phyloP scores from a whole-genome alignment of 164 flowering plant species.

The Dillenia turbinata region DNA sequence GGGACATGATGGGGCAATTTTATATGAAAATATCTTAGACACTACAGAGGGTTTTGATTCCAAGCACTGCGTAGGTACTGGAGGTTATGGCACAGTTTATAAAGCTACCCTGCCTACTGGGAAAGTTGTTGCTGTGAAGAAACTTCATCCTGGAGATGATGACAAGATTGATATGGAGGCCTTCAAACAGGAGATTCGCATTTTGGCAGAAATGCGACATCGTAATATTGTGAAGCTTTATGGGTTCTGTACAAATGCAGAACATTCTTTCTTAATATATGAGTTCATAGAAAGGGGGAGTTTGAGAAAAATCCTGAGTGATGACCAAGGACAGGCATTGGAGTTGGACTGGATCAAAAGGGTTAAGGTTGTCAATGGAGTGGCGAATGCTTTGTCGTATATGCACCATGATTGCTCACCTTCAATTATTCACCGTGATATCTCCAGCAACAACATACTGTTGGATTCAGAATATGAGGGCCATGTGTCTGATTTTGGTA shows the following conservation, averaged over 20 bases:
- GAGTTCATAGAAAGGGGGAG: neutral
- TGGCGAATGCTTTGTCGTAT: slow-evolving; percentile 2
- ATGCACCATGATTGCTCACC: slow-evolving; percentile 10
- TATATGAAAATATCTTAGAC: slow-evolving; percentile 1
- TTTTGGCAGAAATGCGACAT: too few species aligned
- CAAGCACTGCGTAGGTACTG: slow-evolving; percentile 7
- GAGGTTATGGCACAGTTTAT: slow-evolving; percentile 10
- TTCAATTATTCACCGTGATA: slow-evolving; percentile 8
- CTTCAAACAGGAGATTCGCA: too few species aligned
- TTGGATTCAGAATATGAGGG: too few species aligned
- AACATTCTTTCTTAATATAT: too few species aligned
- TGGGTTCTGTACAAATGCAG: too few species aligned
- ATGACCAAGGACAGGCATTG: neutral
- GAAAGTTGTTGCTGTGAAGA: slow-evolving; percentile 11
- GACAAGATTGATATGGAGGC: too few species aligned
- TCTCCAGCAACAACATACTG: neutral
- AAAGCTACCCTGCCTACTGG: slow-evolving; percentile 3
- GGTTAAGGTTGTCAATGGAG: neutral
- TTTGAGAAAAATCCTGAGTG: neutral
- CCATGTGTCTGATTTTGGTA: slow-evolving; percentile 7
- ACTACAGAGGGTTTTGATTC: slow-evolving; percentile 8
- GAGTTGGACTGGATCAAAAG: slow-evolving; percentile 5
- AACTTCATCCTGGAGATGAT: neutral
- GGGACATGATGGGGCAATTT: neutral
- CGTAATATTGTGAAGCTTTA: too few species aligned